These are phyloP conservation scores for Hippophae gyantsensis DNA, from an alignment of 306 rosid genomes.

Conservation along the genomic window DNA sequence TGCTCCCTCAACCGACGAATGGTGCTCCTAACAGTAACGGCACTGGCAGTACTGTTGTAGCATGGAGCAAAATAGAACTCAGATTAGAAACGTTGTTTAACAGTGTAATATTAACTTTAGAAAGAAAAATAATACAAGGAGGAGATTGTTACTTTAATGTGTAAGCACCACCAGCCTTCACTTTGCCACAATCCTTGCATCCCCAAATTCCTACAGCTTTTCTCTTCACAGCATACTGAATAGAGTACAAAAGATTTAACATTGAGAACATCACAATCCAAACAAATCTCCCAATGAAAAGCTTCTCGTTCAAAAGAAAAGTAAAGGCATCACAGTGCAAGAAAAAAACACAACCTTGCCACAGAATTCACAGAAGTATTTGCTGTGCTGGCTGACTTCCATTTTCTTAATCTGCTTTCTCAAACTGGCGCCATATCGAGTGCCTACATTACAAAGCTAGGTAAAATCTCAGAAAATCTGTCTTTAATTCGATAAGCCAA, in stretches of 20 bases:
- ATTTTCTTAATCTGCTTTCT: slow-evolving; percentile 92
- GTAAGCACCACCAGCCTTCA: slow-evolving; percentile 79
- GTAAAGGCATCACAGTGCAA: neutral
- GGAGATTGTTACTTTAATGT: slow-evolving; percentile 49
- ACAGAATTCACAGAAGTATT: slow-evolving; percentile 77
- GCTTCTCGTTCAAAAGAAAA: too few relatives aligned
- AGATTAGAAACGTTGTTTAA: too few relatives aligned
- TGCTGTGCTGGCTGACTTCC: slow-evolving; percentile 94
- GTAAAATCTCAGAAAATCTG: neutral
- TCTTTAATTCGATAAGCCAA: too few relatives aligned
- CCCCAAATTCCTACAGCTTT: slow-evolving; percentile 89
- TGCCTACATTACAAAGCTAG: slow-evolving; percentile 31
- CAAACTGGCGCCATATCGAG: slow-evolving; percentile 87
- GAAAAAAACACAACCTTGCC: slow-evolving; percentile 46
- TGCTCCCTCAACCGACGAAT: slow-evolving; percentile 74
- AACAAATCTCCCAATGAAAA: neutral
- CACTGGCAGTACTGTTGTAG: slow-evolving; percentile 64
- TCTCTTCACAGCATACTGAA: slow-evolving; percentile 77
- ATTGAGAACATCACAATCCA: neutral
- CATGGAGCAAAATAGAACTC: too few relatives aligned
- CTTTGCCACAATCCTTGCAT: slow-evolving; percentile 88
- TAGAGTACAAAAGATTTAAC: neutral
- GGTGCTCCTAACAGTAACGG: slow-evolving; percentile 81
- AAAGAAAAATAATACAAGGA: neutral
- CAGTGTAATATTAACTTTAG: too few relatives aligned